phyloP scores from a whole-genome alignment of 176 grass and related monocot genomes.

The Avena eriantha region DNA sequence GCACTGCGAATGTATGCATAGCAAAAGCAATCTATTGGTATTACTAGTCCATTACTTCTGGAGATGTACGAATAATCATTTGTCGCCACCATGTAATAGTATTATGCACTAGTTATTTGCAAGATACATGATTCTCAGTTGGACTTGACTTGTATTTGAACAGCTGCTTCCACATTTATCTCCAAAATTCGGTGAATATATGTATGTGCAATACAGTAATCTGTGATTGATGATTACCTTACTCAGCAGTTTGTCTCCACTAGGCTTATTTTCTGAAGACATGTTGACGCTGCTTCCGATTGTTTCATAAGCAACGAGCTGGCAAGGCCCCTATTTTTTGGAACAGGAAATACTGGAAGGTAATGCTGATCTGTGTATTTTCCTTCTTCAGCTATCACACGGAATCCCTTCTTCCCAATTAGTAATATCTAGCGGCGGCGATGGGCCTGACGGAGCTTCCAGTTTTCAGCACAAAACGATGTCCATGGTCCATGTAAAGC shows the following conservation, averaged over 20 bases:
- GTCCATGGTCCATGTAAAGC: too few relatives aligned
- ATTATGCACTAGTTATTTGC: background rate
- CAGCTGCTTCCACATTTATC: background rate
- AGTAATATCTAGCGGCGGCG: background rate
- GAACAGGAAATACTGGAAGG: too few relatives aligned
- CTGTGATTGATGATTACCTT: background rate
- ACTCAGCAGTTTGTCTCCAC: background rate
- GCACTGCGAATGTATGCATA: too few relatives aligned
- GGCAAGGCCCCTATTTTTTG: too few relatives aligned
- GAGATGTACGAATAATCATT: too few relatives aligned
- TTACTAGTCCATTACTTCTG: too few relatives aligned
- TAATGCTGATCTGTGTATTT: background rate
- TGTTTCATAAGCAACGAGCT: too few relatives aligned
- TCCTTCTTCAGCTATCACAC: background rate
- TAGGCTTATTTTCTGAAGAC: background rate
- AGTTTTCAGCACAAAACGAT: too few relatives aligned
- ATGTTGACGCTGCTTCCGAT: background rate
- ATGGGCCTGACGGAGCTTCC: background rate
- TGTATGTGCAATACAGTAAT: background rate
- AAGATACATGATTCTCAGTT: background rate
- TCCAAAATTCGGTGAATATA: background rate
- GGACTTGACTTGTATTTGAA: background rate
- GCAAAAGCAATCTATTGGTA: too few relatives aligned
- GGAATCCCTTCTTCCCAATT: background rate
- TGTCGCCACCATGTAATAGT: too few relatives aligned